Evolutionary conservation across 2,329 filamentous ascomycete genomes (phyloP).

Genomic region (Ceratocystis cacaofunesta): DNA sequence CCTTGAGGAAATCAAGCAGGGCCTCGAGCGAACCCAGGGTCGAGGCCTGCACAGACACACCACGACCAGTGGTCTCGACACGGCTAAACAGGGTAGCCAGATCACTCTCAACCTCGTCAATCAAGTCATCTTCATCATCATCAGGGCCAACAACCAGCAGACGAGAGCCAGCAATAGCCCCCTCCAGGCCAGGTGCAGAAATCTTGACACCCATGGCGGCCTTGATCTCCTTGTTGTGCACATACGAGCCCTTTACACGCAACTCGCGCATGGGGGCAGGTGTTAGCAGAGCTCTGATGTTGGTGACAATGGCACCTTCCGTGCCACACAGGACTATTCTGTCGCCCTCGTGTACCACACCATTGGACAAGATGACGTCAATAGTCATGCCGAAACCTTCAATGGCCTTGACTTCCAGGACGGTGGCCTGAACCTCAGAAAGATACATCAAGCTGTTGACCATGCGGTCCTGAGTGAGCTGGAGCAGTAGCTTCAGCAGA

Average conservation of each 20-base stretch:
- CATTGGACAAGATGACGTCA: slow-evolving; percentile 91
- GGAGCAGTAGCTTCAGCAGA: slow-evolving; percentile 88
- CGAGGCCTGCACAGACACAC: slow-evolving; percentile 93
- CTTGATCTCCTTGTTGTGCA: slow-evolving; percentile 99
- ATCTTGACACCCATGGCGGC: slow-evolving; percentile 98
- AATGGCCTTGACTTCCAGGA: slow-evolving; percentile 97
- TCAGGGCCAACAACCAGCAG: slow-evolving; percentile 86
- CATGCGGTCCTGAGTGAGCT: slow-evolving; percentile 94
- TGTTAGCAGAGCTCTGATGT: slow-evolving; percentile 85
- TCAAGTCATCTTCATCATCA: slow-evolving; percentile 91
- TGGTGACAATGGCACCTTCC: slow-evolving; percentile 90
- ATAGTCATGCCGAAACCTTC: slow-evolving; percentile 98
- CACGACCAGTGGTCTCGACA: slow-evolving; percentile 80
- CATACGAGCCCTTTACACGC: slow-evolving; percentile 87
- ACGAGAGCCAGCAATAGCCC: slow-evolving; percentile 89
- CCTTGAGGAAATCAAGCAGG: slow-evolving; percentile 85
- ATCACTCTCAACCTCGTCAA: slow-evolving; percentile 93
- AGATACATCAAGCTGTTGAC: slow-evolving; percentile 95
- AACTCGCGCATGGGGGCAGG: slow-evolving; percentile 86
- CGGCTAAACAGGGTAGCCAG: slow-evolving; percentile 80
- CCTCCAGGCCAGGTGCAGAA: slow-evolving; percentile 85
- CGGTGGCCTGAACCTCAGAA: slow-evolving; percentile 91
- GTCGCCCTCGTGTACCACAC: slow-evolving; percentile 86
- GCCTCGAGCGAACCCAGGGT: slow-evolving; percentile 95
- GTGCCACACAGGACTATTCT: slow-evolving; percentile 89